Evolutionary conservation across 768 basidiomycete genomes (phyloP), one percentile per base, ranked within the genome.

Genomic region (Cystofilobasidium capitatum): DNA sequence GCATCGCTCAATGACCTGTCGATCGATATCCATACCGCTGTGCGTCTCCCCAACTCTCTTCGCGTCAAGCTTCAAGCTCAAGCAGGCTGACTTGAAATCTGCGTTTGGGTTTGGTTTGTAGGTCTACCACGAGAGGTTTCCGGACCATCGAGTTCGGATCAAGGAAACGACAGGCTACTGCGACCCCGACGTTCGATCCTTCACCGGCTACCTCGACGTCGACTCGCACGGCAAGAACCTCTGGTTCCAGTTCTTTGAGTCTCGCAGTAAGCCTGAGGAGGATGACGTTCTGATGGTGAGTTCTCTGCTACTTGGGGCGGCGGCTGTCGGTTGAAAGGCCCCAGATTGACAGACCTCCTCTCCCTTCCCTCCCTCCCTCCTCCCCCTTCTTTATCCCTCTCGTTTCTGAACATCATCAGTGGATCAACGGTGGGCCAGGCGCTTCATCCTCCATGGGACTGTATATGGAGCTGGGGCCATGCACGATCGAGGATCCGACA

Each of bases 201-300:
- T 51, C 44, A 60, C 70, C 16, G 70, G 70, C 8, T 69, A 69
- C 59, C 51, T 72, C 16, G 71, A 71, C 61, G 68, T 69, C 47
- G 66, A 63, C 44, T 49, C 36, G 14, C 62, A 62, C 39, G 65
- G 62, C 9, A 54, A 57, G 36, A 42, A 71, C 36, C 26, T 62
- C 20, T 62, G 39, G 24, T 62, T 63, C 26, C 58, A 70, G 42
- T 71, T 69, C 67, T 72, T 72, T 40, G 54, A 65, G 57, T 58
- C 54, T 7, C 40, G 71, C 3, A 22, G 29, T 14, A 33, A 60
- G n/a, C 71, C 70, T 7, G 64, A 58, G n/a, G 59, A 44, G 36
- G 70, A 71, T 36, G 70, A 70, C 42, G 55, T 72, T 5, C 39
- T 71, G 24, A 69, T 71, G 71, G 71, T 42, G 60, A 44, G 60